Evolutionary conservation across 2,329 filamentous ascomycete genomes (phyloP).

Genomic region (Epichloe sibirici): DNA sequence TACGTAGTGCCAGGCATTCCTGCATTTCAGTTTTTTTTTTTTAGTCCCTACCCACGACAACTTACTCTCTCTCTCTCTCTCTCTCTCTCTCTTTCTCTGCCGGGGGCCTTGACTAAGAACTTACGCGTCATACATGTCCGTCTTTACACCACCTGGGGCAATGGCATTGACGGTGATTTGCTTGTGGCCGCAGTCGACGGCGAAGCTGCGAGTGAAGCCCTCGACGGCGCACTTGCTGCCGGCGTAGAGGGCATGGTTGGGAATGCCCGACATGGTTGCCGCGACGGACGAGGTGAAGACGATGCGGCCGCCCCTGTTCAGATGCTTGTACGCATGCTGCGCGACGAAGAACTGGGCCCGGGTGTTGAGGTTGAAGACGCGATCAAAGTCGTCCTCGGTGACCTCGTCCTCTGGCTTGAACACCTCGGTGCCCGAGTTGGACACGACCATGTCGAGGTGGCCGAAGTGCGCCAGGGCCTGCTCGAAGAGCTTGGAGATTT

Average conservation of each 20-base stretch:
- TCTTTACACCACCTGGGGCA: conserved; percentile 55
- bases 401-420: conserved; percentile 60
- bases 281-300: conserved; percentile 66
- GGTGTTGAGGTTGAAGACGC: conserved; percentile 57
- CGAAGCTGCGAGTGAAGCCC: conserved; percentile 64
- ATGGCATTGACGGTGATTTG: conserved; percentile 57
- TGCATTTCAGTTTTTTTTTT: background rate
- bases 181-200: conserved; percentile 56
- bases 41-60: too few relatives aligned
- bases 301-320: conserved; percentile 55
- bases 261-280: conserved; percentile 35
- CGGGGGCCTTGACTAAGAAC: too few relatives aligned
- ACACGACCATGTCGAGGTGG: conserved; percentile 57
- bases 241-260: conserved; percentile 62
- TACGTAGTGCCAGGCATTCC: conserved; percentile 35
- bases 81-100: too few relatives aligned
- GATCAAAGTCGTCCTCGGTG: conserved; percentile 58
- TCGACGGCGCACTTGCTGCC: conserved; percentile 66
- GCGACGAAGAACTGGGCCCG: conserved; percentile 62
- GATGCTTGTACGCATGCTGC: conserved; percentile 56
- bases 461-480: conserved; percentile 51
- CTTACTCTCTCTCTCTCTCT: too few relatives aligned
- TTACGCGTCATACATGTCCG: conserved; percentile 40
- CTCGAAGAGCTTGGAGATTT: conserved; percentile 52
- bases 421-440: conserved; percentile 56